phyloP scores from a whole-genome alignment of 257 asterid genomes.

The Ligustrum vulgare region DNA sequence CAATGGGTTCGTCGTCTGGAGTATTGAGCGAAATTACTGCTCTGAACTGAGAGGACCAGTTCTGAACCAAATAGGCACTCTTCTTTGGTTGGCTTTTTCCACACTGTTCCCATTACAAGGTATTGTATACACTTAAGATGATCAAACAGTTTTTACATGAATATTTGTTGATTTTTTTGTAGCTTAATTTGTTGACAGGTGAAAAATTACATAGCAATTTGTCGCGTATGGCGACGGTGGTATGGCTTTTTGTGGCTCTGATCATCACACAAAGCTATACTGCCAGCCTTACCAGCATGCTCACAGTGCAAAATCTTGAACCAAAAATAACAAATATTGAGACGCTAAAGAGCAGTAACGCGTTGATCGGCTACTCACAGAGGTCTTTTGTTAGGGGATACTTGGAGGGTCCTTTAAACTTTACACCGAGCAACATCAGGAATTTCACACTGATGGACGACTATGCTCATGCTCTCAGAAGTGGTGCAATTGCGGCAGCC shows the following conservation, averaged over 20 bases:
- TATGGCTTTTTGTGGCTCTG: constrained; percentile 41
- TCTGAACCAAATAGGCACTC: too few species aligned
- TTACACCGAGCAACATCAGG: constrained; percentile 15
- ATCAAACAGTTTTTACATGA: too few species aligned
- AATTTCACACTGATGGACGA: constrained; percentile 12
- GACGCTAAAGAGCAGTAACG: constrained; percentile 27
- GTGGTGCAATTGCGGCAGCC: constrained; percentile 33
- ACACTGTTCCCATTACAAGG: too few species aligned
- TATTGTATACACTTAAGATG: too few species aligned
- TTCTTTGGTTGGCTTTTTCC: too few species aligned
- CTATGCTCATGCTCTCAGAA: constrained; percentile 26
- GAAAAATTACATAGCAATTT: constrained; percentile 35
- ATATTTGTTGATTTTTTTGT: not conserved
- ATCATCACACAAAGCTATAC: constrained; percentile 48
- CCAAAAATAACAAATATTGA: constrained; percentile 35
- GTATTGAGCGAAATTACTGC: too few species aligned
- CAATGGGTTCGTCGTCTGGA: too few species aligned
- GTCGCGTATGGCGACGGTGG: constrained; percentile 39
- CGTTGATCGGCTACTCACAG: constrained; percentile 28
- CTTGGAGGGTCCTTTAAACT: constrained; percentile 19
- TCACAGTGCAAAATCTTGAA: constrained; percentile 30
- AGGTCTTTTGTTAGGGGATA: constrained; percentile 28
- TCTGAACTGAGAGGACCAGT: too few species aligned
- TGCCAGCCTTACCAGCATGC: constrained; percentile 46
- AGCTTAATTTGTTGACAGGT: constrained; percentile 16